A percentile compares a stretch with the other conserved stretches of the same genome.
These are phyloP conservation scores for Hypoxylon sp. DNA, from an alignment of 2,329 filamentous ascomycete genomes.

Conservation along the genomic window DNA sequence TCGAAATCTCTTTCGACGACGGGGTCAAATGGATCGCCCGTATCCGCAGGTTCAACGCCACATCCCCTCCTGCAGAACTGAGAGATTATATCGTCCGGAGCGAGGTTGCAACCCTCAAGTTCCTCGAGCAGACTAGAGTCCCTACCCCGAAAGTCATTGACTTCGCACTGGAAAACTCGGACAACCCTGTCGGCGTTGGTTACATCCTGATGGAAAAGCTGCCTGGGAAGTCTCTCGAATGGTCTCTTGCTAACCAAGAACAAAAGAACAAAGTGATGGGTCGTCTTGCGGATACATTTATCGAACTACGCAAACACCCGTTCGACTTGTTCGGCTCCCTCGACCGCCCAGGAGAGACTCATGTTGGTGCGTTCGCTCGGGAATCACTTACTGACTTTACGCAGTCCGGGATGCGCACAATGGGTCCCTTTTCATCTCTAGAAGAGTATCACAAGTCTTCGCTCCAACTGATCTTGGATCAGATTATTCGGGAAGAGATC, in stretches of 20 bases:
- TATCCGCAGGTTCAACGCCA: slow-evolving; percentile 52
- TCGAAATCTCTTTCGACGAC: slow-evolving; percentile 54
- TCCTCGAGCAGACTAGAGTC: slow-evolving; percentile 49
- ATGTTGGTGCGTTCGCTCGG: slow-evolving; percentile 50
- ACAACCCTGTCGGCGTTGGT: slow-evolving; percentile 49
- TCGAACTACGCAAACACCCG: slow-evolving; percentile 50
- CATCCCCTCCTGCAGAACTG: slow-evolving; percentile 48
- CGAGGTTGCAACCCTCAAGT: slow-evolving; percentile 53
- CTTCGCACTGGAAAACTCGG: slow-evolving; percentile 44
- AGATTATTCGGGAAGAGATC: slow-evolving; percentile 49
- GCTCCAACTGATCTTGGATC: slow-evolving; percentile 49
- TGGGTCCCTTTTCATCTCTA: slow-evolving; percentile 49
- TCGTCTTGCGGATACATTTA: slow-evolving; percentile 51
- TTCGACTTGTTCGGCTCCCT: slow-evolving; percentile 51
- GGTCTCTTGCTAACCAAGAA: slow-evolving; percentile 45
- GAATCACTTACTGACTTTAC: slow-evolving; percentile 50
- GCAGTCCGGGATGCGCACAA: slow-evolving; percentile 41
- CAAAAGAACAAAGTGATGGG: slow-evolving; percentile 49
- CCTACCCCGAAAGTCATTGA: slow-evolving; percentile 51
- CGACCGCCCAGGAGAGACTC: slow-evolving; percentile 37
- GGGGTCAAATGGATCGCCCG: slow-evolving; percentile 54
- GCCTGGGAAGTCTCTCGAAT: slow-evolving; percentile 49
- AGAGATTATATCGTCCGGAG: slow-evolving; percentile 50
- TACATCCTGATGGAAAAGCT: slow-evolving; percentile 56
- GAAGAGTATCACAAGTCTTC: slow-evolving; percentile 49